Percentiles rank a stretch among this genome's conserved stretches.
These are phyloP conservation scores for Sungouiella thailandica DNA, from an alignment of 805 yeast genomes.

Conservation along the genomic window DNA sequence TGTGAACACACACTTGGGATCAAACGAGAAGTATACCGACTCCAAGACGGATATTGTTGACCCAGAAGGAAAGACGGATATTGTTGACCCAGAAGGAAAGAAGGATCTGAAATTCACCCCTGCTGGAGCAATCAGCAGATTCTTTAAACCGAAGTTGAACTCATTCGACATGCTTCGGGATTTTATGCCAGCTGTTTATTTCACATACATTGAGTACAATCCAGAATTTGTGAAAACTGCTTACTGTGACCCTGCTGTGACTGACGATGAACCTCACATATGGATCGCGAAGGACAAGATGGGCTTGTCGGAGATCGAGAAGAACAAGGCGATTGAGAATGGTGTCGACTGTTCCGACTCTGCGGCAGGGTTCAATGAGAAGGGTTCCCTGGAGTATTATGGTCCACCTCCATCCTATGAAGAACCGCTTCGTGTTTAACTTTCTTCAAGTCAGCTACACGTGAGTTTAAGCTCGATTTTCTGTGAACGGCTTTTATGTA, in stretches of 20 bases:
- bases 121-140: constrained; percentile 8
- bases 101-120: constrained; percentile 1
- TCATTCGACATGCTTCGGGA: constrained; percentile 42
- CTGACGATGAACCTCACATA: constrained; percentile 53
- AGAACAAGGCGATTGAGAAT: constrained; percentile 49
- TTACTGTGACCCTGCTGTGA: constrained; percentile 54
- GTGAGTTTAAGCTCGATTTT: neutral
- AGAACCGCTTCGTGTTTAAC: constrained; percentile 37
- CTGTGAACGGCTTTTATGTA: constrained; percentile 1
- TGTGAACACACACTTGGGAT: constrained; percentile 6
- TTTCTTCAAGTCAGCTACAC: neutral
- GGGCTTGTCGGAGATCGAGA: constrained; percentile 61
- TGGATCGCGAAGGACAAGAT: constrained; percentile 69
- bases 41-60: neutral
- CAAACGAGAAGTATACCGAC: constrained; percentile 7
- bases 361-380: constrained; percentile 53
- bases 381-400: constrained; percentile 47
- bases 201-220: constrained; percentile 38
- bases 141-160: constrained; percentile 45
- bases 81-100: neutral
- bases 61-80: neutral
- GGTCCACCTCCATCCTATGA: constrained; percentile 73
- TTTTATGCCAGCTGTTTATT: constrained; percentile 38
- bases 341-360: constrained; percentile 53
- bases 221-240: constrained; percentile 37